phyloP scores from a whole-genome alignment of 129 eudicot species.

The Pulicaria dysenterica region DNA sequence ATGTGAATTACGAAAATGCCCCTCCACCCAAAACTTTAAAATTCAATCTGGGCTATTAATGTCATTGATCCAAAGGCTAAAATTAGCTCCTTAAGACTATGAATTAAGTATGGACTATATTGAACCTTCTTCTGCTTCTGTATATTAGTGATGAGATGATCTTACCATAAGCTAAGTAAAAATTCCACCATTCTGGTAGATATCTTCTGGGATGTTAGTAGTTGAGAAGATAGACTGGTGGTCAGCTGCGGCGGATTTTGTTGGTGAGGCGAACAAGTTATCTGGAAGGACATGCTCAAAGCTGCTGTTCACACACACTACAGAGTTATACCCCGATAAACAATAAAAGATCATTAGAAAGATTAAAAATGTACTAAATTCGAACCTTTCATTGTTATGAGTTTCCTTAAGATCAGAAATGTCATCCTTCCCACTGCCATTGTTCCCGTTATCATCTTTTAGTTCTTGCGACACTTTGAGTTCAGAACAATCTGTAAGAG shows the following conservation, averaged over 20 bases:
- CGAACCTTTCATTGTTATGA: constrained; percentile 62
- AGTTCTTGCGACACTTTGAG: constrained; percentile 29
- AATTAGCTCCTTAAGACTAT: too few species aligned
- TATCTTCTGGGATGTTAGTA: not conserved
- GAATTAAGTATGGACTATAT: too few species aligned
- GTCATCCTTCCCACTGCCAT: too few species aligned
- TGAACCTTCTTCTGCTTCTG: too few species aligned
- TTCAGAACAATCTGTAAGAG: too few species aligned
- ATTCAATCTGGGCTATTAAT: too few species aligned
- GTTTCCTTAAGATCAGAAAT: constrained; percentile 27
- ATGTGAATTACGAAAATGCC: too few species aligned
- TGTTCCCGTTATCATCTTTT: constrained; percentile 21
- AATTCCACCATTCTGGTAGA: constrained; percentile 7
- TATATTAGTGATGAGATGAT: too few species aligned
- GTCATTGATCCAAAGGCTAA: too few species aligned
- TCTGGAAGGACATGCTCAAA: constrained; percentile 72
- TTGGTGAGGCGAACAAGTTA: constrained; percentile 72
- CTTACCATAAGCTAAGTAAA: not conserved
- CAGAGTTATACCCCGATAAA: not conserved
- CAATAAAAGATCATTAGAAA: not conserved
- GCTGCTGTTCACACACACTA: constrained; percentile 33
- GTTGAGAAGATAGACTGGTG: constrained; percentile 40
- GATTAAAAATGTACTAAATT: not conserved
- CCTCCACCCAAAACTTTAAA: too few species aligned
- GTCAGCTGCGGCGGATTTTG: constrained; percentile 46